Conservation (phyloP, 2,329 filamentous ascomycete genomes). For the Arthroderma sp. region DNA sequence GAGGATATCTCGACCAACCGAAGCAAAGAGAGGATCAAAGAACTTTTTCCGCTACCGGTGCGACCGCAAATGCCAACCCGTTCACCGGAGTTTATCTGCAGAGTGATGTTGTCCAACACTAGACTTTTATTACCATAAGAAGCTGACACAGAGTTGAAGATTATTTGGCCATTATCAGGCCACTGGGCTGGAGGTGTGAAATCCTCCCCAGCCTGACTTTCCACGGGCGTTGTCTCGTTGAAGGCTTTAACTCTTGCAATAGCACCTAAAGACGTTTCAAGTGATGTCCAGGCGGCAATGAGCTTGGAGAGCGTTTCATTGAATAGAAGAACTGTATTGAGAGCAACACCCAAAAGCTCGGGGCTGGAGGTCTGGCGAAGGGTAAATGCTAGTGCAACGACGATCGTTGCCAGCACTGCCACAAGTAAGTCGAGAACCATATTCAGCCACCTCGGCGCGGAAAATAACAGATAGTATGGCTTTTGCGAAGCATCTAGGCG, state of each 20-base stretch:
- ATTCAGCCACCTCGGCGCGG: conserved; percentile 24
- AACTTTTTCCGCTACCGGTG: conserved; percentile 9
- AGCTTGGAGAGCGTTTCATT: not conserved
- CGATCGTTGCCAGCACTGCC: not conserved
- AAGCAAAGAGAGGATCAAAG: conserved; percentile 3
- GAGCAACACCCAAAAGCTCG: not conserved
- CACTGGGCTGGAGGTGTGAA: conserved; percentile 10
- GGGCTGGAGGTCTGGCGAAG: not conserved
- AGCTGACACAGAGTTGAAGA: conserved; percentile 4
- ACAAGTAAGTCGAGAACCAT: not conserved
- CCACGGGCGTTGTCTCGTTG: conserved; percentile 8
- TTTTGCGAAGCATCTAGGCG: conserved; percentile 24
- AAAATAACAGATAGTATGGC: conserved; percentile 23
- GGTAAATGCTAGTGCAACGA: not conserved
- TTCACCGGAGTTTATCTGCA: conserved; percentile 5
- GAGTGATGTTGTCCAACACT: conserved; percentile 3
- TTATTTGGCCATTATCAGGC: conserved; percentile 8
- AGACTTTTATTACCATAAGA: not conserved
- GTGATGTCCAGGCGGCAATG: not conserved
- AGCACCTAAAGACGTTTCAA: conserved; percentile 12
- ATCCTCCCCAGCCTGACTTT: conserved; percentile 12
- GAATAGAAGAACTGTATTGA: not conserved
- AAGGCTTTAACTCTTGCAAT: conserved; percentile 12
- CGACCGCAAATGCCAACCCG: conserved; percentile 12
- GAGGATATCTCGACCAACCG: conserved; percentile 2